Conservation (phyloP, 2,329 filamentous ascomycete genomes). For the Aspergillus felis region DNA sequence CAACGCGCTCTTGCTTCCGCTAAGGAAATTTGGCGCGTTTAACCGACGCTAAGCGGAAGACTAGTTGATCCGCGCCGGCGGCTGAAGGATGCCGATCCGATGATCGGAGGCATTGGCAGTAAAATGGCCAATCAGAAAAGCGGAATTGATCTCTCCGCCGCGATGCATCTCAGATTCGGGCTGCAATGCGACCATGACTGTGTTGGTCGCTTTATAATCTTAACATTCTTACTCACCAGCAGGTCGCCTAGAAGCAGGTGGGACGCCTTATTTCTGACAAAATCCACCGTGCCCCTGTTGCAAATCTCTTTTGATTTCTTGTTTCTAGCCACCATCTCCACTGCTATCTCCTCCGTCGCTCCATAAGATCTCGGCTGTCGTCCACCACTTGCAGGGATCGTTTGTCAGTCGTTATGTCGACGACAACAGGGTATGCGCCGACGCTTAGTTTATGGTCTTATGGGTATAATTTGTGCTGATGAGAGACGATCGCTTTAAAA, state of each 20-base stretch:
- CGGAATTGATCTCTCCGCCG: not conserved
- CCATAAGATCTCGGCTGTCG: not conserved
- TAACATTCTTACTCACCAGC: not conserved
- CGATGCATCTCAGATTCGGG: conserved; percentile 9
- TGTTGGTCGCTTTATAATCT: not conserved
- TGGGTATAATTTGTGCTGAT: conserved; percentile 8
- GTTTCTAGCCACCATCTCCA: not conserved
- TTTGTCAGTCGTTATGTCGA: conserved; percentile 44
- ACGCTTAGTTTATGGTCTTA: not conserved
- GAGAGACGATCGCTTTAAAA: conserved; percentile 20
- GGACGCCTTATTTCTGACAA: not conserved
- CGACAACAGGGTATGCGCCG: conserved; percentile 47
- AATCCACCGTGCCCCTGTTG: not conserved
- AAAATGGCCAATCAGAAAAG: conserved; percentile 1
- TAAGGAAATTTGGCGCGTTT: conserved; percentile 16
- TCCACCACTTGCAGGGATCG: conserved; percentile 16
- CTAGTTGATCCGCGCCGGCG: conserved; percentile 17
- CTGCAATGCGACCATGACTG: not conserved
- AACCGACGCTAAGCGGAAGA: conserved; percentile 5
- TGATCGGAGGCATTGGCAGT: conserved; percentile 11
- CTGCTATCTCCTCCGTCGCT: not conserved
- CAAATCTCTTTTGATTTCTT: not conserved
- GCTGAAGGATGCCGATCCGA: conserved; percentile 14
- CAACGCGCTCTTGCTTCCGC: not conserved
- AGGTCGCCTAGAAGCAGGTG: not conserved